Percentiles rank a stretch among this genome's conserved stretches.
phyloP scores from a whole-genome alignment of 495 filamentous ascomycete species.

The Hypoxylon lienhwacheense region DNA sequence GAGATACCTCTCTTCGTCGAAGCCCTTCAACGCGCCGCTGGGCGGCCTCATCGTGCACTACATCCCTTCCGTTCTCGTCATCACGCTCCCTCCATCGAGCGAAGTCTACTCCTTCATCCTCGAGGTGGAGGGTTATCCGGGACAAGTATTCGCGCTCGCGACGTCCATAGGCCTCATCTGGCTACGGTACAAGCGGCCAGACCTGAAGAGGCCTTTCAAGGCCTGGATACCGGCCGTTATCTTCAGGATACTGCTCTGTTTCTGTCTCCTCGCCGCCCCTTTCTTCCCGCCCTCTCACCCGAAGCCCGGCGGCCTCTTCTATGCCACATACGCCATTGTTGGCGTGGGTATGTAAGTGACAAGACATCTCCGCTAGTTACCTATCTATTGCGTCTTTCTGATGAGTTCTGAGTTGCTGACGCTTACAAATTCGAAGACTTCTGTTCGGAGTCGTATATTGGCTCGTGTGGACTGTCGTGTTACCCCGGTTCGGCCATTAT shows the following conservation, averaged over 20 bases:
- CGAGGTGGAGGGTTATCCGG: constrained; percentile 71
- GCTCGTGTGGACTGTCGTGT: constrained; percentile 67
- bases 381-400: background rate
- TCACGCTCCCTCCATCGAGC: constrained; percentile 62
- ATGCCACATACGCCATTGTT: constrained; percentile 74
- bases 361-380: background rate
- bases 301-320: constrained; percentile 62
- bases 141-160: constrained; percentile 62
- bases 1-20: constrained; percentile 61
- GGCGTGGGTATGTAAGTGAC: constrained; percentile 66
- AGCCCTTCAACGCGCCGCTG: constrained; percentile 67
- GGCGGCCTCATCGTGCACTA: constrained; percentile 70
- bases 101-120: constrained; percentile 75
- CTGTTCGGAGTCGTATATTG: constrained; percentile 67
- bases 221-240: constrained; percentile 62
- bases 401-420: constrained; percentile 46
- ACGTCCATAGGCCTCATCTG: constrained; percentile 62
- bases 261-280: constrained; percentile 56
- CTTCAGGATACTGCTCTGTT: constrained; percentile 48
- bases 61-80: constrained; percentile 67
- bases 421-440: constrained; percentile 53
- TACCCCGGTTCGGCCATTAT: constrained; percentile 63
- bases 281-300: constrained; percentile 57
- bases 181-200: constrained; percentile 61
- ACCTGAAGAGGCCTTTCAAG: constrained; percentile 67